Evolutionary conservation across 768 basidiomycete genomes (phyloP).

Genomic region (Pleurotus giganteus): DNA sequence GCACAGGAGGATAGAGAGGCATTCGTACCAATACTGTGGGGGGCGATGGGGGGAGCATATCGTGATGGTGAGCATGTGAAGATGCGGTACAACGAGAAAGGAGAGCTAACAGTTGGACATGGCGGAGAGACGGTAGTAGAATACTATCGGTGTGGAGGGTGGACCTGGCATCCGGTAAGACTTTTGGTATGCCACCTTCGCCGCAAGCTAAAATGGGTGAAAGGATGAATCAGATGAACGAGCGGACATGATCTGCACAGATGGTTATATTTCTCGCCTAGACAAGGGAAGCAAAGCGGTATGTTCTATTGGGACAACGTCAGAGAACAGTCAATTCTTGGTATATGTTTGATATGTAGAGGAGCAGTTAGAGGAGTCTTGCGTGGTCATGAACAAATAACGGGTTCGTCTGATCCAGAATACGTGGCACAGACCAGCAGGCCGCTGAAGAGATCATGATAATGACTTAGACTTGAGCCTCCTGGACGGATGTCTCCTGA

Average conservation of each 20-base stretch:
- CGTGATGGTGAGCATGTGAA: constrained; percentile 69
- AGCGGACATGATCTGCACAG: constrained; percentile 76
- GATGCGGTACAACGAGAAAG: constrained; percentile 50
- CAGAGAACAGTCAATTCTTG: constrained; percentile 36
- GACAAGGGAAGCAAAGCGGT: constrained; percentile 56
- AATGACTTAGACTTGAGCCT: constrained; percentile 2
- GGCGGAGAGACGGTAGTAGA: constrained; percentile 65
- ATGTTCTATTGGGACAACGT: constrained; percentile 40
- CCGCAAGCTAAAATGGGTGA: not conserved
- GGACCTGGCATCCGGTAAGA: constrained; percentile 86
- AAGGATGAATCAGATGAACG: constrained; percentile 58
- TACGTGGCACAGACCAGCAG: not conserved
- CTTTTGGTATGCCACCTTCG: constrained; percentile 5
- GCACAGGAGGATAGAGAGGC: constrained; percentile 37
- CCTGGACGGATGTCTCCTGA: not conserved
- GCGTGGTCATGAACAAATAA: no score
- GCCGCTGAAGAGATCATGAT: not conserved
- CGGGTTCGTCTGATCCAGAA: not conserved
- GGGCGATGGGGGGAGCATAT: constrained; percentile 70
- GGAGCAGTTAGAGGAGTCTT: constrained; percentile 6
- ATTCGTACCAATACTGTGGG: constrained; percentile 55
- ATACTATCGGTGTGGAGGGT: constrained; percentile 73
- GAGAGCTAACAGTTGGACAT: constrained; percentile 37
- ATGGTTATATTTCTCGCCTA: constrained; percentile 71
- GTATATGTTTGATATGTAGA: constrained; percentile 39